Evolutionary conservation across 2,329 filamentous ascomycete genomes (phyloP).

Genomic region (Phyllosticta citribraziliensis): DNA sequence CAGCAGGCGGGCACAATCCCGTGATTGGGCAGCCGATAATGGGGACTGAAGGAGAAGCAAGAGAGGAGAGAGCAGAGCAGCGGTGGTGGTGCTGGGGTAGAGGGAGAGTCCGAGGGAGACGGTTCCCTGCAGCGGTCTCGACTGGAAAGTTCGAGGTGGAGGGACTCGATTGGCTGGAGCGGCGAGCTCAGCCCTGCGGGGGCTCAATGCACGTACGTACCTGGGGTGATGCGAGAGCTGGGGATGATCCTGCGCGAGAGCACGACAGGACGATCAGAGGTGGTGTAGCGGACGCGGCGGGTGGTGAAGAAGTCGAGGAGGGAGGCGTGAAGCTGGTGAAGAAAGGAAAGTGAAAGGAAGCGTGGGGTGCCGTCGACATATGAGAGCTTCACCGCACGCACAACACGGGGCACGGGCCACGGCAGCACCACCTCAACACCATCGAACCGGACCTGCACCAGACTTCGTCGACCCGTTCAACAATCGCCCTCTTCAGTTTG

Average conservation of each 20-base stretch:
- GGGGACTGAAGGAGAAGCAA: not conserved
- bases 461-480: not conserved
- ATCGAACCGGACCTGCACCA: too few relatives aligned
- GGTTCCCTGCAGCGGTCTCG: not conserved
- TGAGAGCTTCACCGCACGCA: not conserved
- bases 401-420: not conserved
- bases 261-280: not conserved
- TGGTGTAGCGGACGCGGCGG: not conserved
- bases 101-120: not conserved
- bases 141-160: conserved; percentile 4
- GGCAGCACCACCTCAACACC: too few relatives aligned
- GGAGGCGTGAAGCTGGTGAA: not conserved
- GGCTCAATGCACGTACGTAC: not conserved
- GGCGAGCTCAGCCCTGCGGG: not conserved
- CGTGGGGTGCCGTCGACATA: not conserved
- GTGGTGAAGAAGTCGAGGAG: not conserved
- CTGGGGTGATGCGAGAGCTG: not conserved
- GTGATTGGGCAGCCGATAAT: not conserved
- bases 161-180: conserved; percentile 4
- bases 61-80: not conserved
- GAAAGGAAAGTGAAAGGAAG: not conserved
- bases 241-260: not conserved
- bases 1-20: not conserved
- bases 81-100: not conserved
- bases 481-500: not conserved